Percentiles rank a stretch among this genome's conserved stretches.
Conservation (phyloP, 805 yeast species). For the Candida ficus region DNA sequence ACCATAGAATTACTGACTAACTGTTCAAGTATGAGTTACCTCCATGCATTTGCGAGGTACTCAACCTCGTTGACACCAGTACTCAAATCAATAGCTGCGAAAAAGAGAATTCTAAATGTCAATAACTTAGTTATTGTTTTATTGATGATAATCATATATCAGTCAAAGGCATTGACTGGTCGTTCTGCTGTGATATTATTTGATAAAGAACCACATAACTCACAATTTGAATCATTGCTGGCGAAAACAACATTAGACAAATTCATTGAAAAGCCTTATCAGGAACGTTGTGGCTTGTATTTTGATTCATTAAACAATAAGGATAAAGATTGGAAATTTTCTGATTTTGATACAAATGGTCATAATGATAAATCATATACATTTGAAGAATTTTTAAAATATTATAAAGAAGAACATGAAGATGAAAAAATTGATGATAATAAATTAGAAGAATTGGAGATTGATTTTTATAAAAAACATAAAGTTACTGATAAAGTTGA, state of each 20-base stretch:
- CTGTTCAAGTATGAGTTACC: no score
- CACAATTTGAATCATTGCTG: constrained; percentile 12
- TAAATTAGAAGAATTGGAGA: constrained; percentile 8
- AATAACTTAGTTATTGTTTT: no score
- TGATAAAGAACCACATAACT: no score
- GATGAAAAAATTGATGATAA: constrained; percentile 7
- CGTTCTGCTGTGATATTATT: no score
- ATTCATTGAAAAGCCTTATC: constrained; percentile 7
- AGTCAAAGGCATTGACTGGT: no score
- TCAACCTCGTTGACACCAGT: no score
- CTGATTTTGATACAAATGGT: constrained; percentile 16
- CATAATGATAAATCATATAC: constrained; percentile 19
- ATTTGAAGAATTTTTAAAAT: constrained; percentile 13
- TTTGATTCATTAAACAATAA: constrained; percentile 10
- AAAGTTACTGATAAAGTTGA: constrained; percentile 11
- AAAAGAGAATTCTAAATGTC: no score
- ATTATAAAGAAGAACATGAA: constrained; percentile 4
- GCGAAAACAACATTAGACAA: not conserved
- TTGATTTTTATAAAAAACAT: constrained; percentile 11
- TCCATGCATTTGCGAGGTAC: no score
- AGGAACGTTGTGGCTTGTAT: constrained; percentile 16
- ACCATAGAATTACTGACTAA: no score
- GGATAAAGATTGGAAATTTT: constrained; percentile 17
- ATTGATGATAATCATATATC: no score
- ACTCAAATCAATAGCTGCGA: no score